Percentiles rank a stretch among this genome's conserved stretches.
These are phyloP conservation scores for Trichoderma orchidacearum DNA, from an alignment of 495 filamentous ascomycete species.

Conservation along the genomic window DNA sequence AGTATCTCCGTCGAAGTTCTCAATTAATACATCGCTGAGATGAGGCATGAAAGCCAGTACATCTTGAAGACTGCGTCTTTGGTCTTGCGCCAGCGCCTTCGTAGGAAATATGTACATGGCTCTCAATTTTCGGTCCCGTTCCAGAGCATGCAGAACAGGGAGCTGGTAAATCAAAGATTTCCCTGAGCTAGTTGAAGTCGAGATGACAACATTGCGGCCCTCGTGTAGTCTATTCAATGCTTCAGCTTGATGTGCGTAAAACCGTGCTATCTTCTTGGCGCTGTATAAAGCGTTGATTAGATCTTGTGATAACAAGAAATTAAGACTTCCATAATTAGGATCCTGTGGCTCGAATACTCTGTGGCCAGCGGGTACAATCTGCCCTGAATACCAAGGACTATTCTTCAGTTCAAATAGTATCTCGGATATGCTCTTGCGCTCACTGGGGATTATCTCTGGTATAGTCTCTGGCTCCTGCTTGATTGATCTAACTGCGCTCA, in stretches of 20 bases:
- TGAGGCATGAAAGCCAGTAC: constrained; percentile 67
- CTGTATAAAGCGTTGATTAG: constrained; percentile 94
- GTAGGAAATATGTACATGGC: constrained; percentile 99
- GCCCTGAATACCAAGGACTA: constrained; percentile 75
- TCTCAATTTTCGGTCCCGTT: constrained; percentile 58
- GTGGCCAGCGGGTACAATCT: constrained; percentile 92
- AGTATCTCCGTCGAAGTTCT: constrained; percentile 95
- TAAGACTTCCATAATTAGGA: constrained; percentile 68
- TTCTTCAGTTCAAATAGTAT: constrained; percentile 76
- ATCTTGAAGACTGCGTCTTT: constrained; percentile 76
- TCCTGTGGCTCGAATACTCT: constrained; percentile 82
- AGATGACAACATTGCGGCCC: constrained; percentile 78
- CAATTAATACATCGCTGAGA: constrained; percentile 63
- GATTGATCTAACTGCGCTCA: constrained; percentile 12
- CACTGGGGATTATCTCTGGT: constrained; percentile 62
- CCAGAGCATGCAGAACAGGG: constrained; percentile 79
- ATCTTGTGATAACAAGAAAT: constrained; percentile 77
- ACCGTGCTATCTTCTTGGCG: constrained; percentile 63
- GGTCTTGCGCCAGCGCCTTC: constrained; percentile 93
- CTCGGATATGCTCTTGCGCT: constrained; percentile 68
- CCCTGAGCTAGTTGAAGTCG: constrained; percentile 90
- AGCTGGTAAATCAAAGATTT: constrained; percentile 96
- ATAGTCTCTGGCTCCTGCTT: constrained; percentile 21
- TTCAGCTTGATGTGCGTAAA: constrained; percentile 93
- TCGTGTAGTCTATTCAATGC: constrained; percentile 83